Percentiles rank a stretch among this genome's conserved stretches.
Evolutionary conservation across 2,329 filamentous ascomycete genomes (phyloP).

Genomic region (Tolypocladium ovalisporum): DNA sequence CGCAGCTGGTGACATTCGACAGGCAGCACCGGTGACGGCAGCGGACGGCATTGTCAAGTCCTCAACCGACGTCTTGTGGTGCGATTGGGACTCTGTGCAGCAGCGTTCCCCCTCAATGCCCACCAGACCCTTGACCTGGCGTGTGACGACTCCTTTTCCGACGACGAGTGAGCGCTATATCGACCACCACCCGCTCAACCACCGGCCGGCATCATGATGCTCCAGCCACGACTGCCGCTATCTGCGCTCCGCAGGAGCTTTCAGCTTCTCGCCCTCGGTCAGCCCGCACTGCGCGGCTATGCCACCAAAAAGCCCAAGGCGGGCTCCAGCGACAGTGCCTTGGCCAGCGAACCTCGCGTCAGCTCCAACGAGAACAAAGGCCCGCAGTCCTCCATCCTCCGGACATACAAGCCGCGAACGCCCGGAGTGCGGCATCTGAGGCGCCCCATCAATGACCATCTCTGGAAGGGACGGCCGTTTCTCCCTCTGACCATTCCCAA

Average conservation of each 20-base stretch:
- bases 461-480: slow-evolving; percentile 87
- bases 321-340: slow-evolving; percentile 4
- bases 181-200: background rate
- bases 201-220: slow-evolving; percentile 12
- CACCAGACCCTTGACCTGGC: background rate
- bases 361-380: slow-evolving; percentile 11
- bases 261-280: slow-evolving; percentile 16
- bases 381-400: slow-evolving; percentile 40
- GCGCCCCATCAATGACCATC: slow-evolving; percentile 87
- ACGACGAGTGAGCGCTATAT: background rate
- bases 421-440: slow-evolving; percentile 86
- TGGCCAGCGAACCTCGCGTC: slow-evolving; percentile 10
- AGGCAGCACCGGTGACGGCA: background rate
- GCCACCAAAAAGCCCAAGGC: slow-evolving; percentile 15
- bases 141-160: background rate
- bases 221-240: slow-evolving; percentile 18
- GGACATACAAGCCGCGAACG: slow-evolving; percentile 87
- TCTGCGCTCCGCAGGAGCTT: slow-evolving; percentile 16
- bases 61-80: background rate
- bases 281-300: slow-evolving; percentile 17
- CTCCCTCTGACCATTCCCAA: slow-evolving; percentile 80
- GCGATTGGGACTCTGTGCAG: background rate
- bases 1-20: background rate
- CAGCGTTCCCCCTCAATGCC: background rate
- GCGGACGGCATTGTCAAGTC: background rate